These are phyloP conservation scores for Aeschynomene evenia DNA, from an alignment of 306 rosid genomes.

Conservation along the genomic window DNA sequence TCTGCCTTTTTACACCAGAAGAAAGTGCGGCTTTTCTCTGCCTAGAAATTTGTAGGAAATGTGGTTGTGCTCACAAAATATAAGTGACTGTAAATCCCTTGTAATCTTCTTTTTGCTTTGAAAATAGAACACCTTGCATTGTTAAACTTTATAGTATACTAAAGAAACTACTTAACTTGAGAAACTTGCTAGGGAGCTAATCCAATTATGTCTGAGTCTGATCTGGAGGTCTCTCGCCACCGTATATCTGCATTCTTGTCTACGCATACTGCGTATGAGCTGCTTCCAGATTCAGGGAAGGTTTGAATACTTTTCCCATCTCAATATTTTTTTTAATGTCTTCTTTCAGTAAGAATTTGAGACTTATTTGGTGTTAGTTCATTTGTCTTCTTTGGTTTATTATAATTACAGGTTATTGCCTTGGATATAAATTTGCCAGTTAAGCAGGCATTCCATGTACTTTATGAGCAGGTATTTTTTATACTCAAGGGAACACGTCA, in stretches of 20 bases:
- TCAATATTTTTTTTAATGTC: conserved; percentile 10
- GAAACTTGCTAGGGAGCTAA: conserved; percentile 54
- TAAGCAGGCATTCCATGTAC: conserved; percentile 85
- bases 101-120: not conserved
- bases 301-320: conserved; percentile 54
- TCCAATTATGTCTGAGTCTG: conserved; percentile 52
- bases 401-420: conserved; percentile 58
- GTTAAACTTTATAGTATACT: conserved; percentile 33
- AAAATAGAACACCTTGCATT: not conserved
- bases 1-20: not conserved
- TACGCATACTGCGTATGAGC: conserved; percentile 62
- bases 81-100: not conserved
- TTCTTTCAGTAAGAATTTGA: conserved; percentile 1
- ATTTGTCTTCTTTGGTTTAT: conserved; percentile 29
- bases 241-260: conserved; percentile 67
- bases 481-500: conserved; percentile 6
- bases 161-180: conserved; percentile 31
- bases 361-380: conserved; percentile 23
- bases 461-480: conserved; percentile 67
- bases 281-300: conserved; percentile 97
- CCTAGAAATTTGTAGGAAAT: not conserved
- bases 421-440: conserved; percentile 75
- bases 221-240: conserved; percentile 67
- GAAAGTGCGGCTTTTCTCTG: not conserved
- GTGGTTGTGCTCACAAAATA: not conserved